Evolutionary conservation across 306 rosid genomes (phyloP).

Genomic region (Dryas alaskensis): DNA sequence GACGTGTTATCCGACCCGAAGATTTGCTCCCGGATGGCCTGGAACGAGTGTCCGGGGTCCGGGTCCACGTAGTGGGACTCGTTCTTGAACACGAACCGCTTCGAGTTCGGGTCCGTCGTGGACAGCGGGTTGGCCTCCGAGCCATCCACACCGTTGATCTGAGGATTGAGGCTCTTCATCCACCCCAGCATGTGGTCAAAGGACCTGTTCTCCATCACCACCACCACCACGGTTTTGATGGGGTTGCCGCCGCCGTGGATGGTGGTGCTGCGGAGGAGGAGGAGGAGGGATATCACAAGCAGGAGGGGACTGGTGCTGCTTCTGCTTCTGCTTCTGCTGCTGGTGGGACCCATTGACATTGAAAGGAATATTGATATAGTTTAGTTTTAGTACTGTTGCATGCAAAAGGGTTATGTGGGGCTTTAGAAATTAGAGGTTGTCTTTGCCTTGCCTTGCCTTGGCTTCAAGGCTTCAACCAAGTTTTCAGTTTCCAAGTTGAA

Average conservation of each 20-base stretch:
- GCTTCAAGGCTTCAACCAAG: too few species aligned
- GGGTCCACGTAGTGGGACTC: slow-evolving; percentile 65
- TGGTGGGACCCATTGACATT: too few species aligned
- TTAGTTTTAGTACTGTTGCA: too few species aligned
- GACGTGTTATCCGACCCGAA: slow-evolving; percentile 56
- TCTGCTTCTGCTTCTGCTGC: not conserved
- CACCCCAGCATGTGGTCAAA: slow-evolving; percentile 98
- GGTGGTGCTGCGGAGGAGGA: slow-evolving; percentile 17
- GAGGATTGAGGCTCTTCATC: slow-evolving; percentile 78
- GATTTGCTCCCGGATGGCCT: slow-evolving; percentile 76
- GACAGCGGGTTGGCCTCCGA: slow-evolving; percentile 44
- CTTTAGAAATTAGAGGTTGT: too few species aligned
- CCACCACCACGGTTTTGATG: slow-evolving; percentile 68
- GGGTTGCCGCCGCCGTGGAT: slow-evolving; percentile 34
- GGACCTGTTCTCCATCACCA: slow-evolving; percentile 92
- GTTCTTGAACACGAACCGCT: slow-evolving; percentile 42
- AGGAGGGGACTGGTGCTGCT: not conserved
- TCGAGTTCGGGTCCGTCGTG: slow-evolving; percentile 49
- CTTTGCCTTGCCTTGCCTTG: too few species aligned
- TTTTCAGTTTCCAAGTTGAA: too few species aligned
- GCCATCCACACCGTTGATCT: slow-evolving; percentile 76
- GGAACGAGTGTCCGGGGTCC: slow-evolving; percentile 92
- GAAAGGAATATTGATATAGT: too few species aligned
- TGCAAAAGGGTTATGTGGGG: too few species aligned
- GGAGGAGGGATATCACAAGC: slow-evolving; percentile 6